These are phyloP conservation scores for Colletotrichum sp. DNA, from an alignment of 2,329 filamentous ascomycete species.

Conservation along the genomic window DNA sequence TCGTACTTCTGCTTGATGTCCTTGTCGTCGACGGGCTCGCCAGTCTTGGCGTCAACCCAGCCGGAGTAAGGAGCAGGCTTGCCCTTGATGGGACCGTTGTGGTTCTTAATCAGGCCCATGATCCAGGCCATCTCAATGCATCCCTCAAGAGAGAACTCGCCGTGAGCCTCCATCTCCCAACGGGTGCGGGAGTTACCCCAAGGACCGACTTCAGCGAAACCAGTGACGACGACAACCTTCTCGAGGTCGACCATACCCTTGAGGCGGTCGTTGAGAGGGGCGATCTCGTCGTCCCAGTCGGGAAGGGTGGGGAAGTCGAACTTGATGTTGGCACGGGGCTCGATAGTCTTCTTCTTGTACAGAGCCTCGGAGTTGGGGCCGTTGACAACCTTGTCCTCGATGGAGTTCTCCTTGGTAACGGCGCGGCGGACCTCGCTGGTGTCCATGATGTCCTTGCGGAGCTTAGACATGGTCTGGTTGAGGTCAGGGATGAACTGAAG, in stretches of 20 bases:
- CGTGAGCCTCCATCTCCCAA: slow-evolving; percentile 99
- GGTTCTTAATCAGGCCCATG: slow-evolving; percentile 99
- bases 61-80: slow-evolving; percentile 82
- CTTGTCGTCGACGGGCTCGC: slow-evolving; percentile 96
- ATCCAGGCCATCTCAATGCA: slow-evolving; percentile 99
- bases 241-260: slow-evolving; percentile 99
- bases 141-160: slow-evolving; percentile 95
- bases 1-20: slow-evolving; percentile 98
- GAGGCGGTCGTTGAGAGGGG: slow-evolving; percentile 84
- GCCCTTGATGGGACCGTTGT: slow-evolving; percentile 95
- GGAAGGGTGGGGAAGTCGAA: slow-evolving; percentile 92
- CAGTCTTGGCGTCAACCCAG: slow-evolving; percentile 94
- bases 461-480: slow-evolving; percentile 90
- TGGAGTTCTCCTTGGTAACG: slow-evolving; percentile 92
- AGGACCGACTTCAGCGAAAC: slow-evolving; percentile 93
- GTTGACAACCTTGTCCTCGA: slow-evolving; percentile 97
- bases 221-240: slow-evolving; percentile 96
- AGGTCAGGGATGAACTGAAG: slow-evolving; percentile 97
- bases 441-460: slow-evolving; percentile 94
- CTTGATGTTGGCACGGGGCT: slow-evolving; percentile 97
- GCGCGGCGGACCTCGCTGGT: slow-evolving; percentile 92
- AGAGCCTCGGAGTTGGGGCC: slow-evolving; percentile 90
- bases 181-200: slow-evolving; percentile 98
- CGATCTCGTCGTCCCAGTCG: slow-evolving; percentile 89
- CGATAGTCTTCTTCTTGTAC: slow-evolving; percentile 92